Conservation (phyloP, 257 asterid species). For the Agastache rugosa region DNA sequence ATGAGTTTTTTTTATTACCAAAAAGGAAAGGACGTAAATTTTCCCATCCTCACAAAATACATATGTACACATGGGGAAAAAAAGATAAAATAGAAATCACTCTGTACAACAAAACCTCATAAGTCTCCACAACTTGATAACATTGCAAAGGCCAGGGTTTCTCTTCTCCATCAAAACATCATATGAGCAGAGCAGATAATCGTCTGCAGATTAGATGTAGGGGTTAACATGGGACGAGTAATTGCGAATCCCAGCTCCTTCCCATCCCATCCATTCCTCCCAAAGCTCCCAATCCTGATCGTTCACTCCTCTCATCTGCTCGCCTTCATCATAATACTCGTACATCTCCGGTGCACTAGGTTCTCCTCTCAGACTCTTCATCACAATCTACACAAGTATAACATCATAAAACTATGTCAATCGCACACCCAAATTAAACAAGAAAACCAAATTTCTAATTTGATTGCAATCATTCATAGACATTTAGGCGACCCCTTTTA, state of each 20-base stretch:
- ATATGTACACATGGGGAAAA: conserved; percentile 36
- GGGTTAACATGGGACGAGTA: conserved; percentile 82
- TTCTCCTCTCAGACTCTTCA: conserved; percentile 67
- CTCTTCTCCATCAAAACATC: background rate
- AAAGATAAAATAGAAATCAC: background rate
- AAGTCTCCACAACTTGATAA: conserved; percentile 35
- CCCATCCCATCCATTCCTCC: conserved; percentile 99
- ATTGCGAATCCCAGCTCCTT: conserved; percentile 92
- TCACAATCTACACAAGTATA: conserved; percentile 57
- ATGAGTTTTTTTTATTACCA: background rate
- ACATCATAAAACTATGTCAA: background rate
- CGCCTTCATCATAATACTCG: conserved; percentile 43
- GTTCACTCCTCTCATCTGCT: conserved; percentile 54
- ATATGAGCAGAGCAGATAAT: background rate
- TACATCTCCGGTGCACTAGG: conserved; percentile 31
- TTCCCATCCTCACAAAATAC: background rate
- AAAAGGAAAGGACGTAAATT: background rate
- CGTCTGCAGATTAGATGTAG: conserved; percentile 49
- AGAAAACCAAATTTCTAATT: no score
- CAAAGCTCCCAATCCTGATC: conserved; percentile 78
- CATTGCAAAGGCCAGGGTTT: conserved; percentile 41
- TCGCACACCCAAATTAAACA: background rate
- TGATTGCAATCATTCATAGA: background rate
- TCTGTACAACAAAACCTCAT: conserved; percentile 45
- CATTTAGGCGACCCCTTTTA: background rate